Evolutionary conservation across 129 eudicot species (phyloP).

Genomic region (Saposhnikovia divaricata): DNA sequence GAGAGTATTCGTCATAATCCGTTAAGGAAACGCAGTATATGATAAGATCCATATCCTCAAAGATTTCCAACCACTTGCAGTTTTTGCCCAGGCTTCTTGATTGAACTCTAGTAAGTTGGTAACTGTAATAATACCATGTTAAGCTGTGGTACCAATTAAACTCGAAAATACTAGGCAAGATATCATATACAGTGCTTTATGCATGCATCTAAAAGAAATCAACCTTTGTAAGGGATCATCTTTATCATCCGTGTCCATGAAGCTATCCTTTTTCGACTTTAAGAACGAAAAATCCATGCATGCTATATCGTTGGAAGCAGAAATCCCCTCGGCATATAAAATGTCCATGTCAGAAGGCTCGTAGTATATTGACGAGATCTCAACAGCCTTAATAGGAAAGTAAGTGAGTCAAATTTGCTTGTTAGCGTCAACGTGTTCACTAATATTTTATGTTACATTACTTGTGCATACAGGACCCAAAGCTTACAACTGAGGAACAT

Average conservation of each 20-base stretch:
- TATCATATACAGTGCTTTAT: neutral
- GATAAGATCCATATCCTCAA: conserved; percentile 57
- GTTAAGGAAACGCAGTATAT: conserved; percentile 51
- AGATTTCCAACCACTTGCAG: conserved; percentile 75
- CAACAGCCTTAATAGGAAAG: conserved; percentile 52
- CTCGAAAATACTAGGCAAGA: neutral
- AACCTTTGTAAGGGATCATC: conserved; percentile 35
- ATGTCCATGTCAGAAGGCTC: conserved; percentile 89
- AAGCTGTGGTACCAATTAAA: neutral
- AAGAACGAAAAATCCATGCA: conserved; percentile 64
- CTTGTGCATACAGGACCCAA: neutral
- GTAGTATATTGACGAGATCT: conserved; percentile 53
- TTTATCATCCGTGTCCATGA: conserved; percentile 33
- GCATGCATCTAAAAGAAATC: neutral
- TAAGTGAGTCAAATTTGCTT: neutral
- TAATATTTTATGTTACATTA: neutral
- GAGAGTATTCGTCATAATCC: conserved; percentile 39
- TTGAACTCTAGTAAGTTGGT: conserved; percentile 53
- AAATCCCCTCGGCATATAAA: conserved; percentile 73
- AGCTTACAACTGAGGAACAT: neutral
- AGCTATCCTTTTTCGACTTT: conserved; percentile 23
- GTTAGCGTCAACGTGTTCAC: neutral
- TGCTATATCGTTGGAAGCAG: conserved; percentile 59
- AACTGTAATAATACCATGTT: conserved; percentile 24
- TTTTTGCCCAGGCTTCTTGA: conserved; percentile 53